Percentiles rank a stretch among this genome's conserved stretches.
phyloP scores from a whole-genome alignment of 2,329 filamentous ascomycete species.

The Cephalotrichum gorgonifer region DNA sequence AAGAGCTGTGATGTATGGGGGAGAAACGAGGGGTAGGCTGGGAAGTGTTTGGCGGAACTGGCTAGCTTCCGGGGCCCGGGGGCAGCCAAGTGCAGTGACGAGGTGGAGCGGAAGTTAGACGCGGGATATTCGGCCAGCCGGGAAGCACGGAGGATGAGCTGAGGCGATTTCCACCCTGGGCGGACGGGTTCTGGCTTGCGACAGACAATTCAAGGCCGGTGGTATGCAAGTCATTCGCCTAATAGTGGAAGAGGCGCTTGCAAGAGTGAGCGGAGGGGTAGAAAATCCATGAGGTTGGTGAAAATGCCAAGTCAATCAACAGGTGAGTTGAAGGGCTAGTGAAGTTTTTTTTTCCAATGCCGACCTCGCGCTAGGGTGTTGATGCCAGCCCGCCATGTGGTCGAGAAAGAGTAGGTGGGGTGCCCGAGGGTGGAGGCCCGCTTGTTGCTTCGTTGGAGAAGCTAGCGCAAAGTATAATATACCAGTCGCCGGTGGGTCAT shows the following conservation, averaged over 20 bases:
- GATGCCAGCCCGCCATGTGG: constrained; percentile 6
- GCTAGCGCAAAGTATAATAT: neutral
- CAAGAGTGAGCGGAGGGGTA: neutral
- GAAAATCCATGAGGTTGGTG: neutral
- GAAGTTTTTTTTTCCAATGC: constrained; percentile 3
- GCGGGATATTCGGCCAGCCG: constrained; percentile 5
- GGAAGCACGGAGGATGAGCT: constrained; percentile 2
- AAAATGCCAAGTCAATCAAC: too few relatives aligned
- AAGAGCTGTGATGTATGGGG: neutral
- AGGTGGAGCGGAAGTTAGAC: constrained; percentile 14
- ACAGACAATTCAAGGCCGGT: neutral
- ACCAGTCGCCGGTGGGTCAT: neutral
- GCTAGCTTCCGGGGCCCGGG: constrained; percentile 30
- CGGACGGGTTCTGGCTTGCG: neutral
- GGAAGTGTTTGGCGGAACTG: neutral
- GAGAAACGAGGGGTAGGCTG: neutral
- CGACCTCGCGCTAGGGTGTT: neutral
- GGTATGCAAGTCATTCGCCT: neutral
- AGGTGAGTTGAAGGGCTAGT: neutral
- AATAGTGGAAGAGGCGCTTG: neutral
- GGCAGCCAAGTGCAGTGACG: constrained; percentile 23
- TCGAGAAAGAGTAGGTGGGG: constrained; percentile 5
- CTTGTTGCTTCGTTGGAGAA: neutral
- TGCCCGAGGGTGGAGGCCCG: constrained; percentile 1
- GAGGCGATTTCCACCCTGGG: neutral